Evolutionary conservation across 2,329 filamentous ascomycete species (phyloP), one percentile per base, ranked within the genome.

Genomic region (Huntiella omanensis): DNA sequence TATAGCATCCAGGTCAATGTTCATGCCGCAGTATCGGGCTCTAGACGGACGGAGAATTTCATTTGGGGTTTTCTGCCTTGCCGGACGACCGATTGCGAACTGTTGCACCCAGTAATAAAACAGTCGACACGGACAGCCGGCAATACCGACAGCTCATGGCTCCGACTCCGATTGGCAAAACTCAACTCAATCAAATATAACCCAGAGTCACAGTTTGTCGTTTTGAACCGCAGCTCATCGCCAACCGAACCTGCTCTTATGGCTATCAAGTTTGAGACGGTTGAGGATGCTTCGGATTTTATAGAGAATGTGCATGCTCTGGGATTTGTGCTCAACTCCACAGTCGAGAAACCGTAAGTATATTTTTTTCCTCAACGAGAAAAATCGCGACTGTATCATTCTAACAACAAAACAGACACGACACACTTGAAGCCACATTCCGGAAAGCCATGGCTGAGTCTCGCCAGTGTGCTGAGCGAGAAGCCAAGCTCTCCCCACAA

Each of bases 11-110:
- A 13, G 12, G 46, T 47, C 28, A 15, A 12, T 6, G 44, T 49
- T 32, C 33, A 19, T 16, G 44, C 44, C 32, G 48, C 33, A n/a
- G 48, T 49, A n/a, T 39, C 40, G 16, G 48, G 48, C 8, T 12
- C 40, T 10, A 33, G 36, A 36, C 15, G 35, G 11, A 28, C 44
- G 22, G 40, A 49, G 17, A 28, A 44, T 12, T 49, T 47, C 19
- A 35, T 47, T 8, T 49, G 48, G 48, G 33, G 40, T 5, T 36
- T 28, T 19, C 19, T 16, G 16, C 38, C 33, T 38, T 28, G 22
- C 22, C 22, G 22, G 22, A 28, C 22, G 1, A 28, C 22, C 7
- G 22, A 28, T 28, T 28, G 22, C 8, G 22, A 28, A 28, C 22
- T 28, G 22, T 28, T 28, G 22, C 22, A 28, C 22, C 22, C 22